A percentile compares a stretch with the other conserved stretches of the same genome.
phyloP scores from a whole-genome alignment of 176 grass and related monocot species.

The Olyra latifolia region DNA sequence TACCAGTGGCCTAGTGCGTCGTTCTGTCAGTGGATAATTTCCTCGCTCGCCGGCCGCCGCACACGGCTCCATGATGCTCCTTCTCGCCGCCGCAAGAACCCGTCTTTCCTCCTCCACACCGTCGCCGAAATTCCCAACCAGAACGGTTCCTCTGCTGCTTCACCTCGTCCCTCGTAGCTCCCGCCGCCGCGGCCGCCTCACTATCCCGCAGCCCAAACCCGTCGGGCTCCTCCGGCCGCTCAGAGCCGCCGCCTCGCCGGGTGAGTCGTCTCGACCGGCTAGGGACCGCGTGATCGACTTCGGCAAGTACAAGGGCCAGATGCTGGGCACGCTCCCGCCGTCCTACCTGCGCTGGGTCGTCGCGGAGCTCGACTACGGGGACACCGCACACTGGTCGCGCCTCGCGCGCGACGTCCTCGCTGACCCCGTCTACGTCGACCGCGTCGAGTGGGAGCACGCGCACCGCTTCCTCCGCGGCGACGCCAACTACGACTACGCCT shows the following conservation, averaged over 20 bases:
- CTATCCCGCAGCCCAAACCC: not conserved
- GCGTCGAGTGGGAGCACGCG: constrained; percentile 65
- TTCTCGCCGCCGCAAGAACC: not conserved
- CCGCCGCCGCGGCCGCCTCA: not conserved
- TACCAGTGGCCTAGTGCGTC: not conserved
- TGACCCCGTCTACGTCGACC: constrained; percentile 55
- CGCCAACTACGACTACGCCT: constrained; percentile 32
- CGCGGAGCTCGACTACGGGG: constrained; percentile 53
- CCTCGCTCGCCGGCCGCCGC: not conserved
- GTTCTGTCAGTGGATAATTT: constrained; percentile 20
- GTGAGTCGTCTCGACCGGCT: constrained; percentile 26
- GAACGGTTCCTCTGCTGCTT: not conserved
- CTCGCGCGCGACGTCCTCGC: constrained; percentile 51
- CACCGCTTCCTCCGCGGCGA: constrained; percentile 61
- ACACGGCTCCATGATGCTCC: constrained; percentile 27
- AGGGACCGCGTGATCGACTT: constrained; percentile 59
- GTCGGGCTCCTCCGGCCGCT: not conserved
- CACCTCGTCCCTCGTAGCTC: not conserved
- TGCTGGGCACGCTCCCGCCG: constrained; percentile 64
- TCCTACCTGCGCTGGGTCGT: constrained; percentile 57
- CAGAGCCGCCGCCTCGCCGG: not conserved
- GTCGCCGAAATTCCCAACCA: not conserved
- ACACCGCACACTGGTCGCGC: constrained; percentile 39
- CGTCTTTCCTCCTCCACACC: not conserved
- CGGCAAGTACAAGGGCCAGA: constrained; percentile 56